phyloP scores from a whole-genome alignment of 2,329 filamentous ascomycete species.

The Talaromyces sp. region DNA sequence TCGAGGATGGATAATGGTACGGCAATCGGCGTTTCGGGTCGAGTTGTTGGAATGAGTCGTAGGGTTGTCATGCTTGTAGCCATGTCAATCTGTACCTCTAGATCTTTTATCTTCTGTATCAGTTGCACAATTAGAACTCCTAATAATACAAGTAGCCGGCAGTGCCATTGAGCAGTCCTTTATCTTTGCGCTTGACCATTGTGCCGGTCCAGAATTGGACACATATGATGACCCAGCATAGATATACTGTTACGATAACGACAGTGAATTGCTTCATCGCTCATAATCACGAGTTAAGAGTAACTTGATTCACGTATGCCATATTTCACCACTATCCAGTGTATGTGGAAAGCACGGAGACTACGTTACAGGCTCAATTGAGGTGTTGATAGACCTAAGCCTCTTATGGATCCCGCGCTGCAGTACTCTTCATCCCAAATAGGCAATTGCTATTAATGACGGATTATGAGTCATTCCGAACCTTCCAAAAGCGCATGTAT shows the following conservation, averaged over 20 bases:
- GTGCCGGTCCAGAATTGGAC: too few relatives aligned
- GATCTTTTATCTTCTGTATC: not conserved
- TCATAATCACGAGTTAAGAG: too few relatives aligned
- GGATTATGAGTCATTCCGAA: constrained; percentile 8
- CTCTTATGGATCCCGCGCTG: not conserved
- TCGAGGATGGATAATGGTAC: not conserved
- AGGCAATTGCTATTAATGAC: not conserved
- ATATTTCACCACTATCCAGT: not conserved
- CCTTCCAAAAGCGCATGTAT: not conserved
- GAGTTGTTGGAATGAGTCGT: not conserved
- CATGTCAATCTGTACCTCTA: not conserved
- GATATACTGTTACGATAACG: too few relatives aligned
- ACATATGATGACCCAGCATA: too few relatives aligned
- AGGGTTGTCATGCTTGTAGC: not conserved
- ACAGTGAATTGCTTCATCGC: too few relatives aligned
- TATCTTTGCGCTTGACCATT: too few relatives aligned
- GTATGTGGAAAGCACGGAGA: not conserved
- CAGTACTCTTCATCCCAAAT: not conserved
- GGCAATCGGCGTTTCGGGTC: not conserved
- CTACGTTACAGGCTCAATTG: not conserved
- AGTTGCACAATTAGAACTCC: not conserved
- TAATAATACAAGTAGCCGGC: too few relatives aligned
- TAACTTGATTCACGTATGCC: not conserved
- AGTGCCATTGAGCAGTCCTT: too few relatives aligned
- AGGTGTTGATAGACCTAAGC: not conserved